Percentiles rank a stretch among this genome's conserved stretches.
Evolutionary conservation across 768 basidiomycete genomes (phyloP).

Genomic region (Russula sp.): DNA sequence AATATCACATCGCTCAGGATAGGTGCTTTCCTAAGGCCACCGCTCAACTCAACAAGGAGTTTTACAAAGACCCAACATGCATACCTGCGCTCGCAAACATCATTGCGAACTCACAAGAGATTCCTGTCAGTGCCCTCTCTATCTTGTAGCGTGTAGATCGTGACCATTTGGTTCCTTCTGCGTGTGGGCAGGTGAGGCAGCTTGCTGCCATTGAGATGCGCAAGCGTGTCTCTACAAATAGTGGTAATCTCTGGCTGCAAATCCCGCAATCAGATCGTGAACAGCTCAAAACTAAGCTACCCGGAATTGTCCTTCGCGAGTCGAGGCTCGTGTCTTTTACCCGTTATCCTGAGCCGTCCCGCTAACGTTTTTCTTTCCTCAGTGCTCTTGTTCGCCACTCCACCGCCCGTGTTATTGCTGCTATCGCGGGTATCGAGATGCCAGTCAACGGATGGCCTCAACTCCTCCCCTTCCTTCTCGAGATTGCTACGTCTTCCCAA

Average conservation of each 20-base stretch:
- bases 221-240: slow-evolving; percentile 79
- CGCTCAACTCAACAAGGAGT: slow-evolving; percentile 81
- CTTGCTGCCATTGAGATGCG: slow-evolving; percentile 94
- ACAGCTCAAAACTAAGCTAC: slow-evolving; percentile 79
- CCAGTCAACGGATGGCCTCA: slow-evolving; percentile 72
- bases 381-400: slow-evolving; percentile 92
- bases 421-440: slow-evolving; percentile 86
- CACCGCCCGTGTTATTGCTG: slow-evolving; percentile 85
- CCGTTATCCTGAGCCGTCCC: slow-evolving; percentile 7
- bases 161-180: neutral
- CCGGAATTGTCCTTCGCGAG: slow-evolving; percentile 71
- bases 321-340: slow-evolving; percentile 47
- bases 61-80: slow-evolving; percentile 85
- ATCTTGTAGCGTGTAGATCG: neutral
- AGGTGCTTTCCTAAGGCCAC: slow-evolving; percentile 57
- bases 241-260: slow-evolving; percentile 74
- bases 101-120: slow-evolving; percentile 76
- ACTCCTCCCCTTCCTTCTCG: slow-evolving; percentile 81
- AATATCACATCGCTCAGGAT: neutral
- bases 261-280: slow-evolving; percentile 61
- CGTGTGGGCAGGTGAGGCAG: slow-evolving; percentile 71
- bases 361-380: slow-evolving; percentile 17
- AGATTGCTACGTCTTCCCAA: slow-evolving; percentile 60
- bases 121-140: slow-evolving; percentile 50
- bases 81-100: slow-evolving; percentile 88